These are phyloP conservation scores for Solanum boliviense DNA, from an alignment of 257 asterid species.

Conservation along the genomic window DNA sequence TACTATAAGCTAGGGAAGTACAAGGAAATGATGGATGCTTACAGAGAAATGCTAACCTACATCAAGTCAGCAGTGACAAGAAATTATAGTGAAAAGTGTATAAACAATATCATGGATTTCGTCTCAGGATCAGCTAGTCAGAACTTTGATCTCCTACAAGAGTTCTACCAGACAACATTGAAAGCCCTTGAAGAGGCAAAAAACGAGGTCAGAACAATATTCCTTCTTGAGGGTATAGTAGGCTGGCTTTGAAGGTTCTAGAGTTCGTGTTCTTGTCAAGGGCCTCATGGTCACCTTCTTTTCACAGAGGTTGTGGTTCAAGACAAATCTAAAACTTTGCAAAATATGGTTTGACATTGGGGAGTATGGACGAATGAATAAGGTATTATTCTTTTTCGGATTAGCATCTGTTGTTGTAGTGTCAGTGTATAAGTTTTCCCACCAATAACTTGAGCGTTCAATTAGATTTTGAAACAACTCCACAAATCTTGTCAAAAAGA, in stretches of 20 bases:
- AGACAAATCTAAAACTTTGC: conserved; percentile 95
- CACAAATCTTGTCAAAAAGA: conserved; percentile 95
- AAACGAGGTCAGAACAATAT: conserved; percentile 58
- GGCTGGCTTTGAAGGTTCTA: not conserved
- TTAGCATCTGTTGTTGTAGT: not conserved
- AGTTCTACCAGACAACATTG: conserved; percentile 89
- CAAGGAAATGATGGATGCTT: conserved; percentile 95
- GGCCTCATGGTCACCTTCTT: not conserved
- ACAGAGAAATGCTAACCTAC: conserved; percentile 87
- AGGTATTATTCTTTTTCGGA: conserved; percentile 32
- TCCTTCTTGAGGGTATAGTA: not conserved
- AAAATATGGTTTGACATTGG: conserved; percentile 97
- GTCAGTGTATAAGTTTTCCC: not conserved
- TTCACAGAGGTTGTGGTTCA: conserved; percentile 90
- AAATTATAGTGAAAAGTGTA: conserved; percentile 94
- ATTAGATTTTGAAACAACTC: conserved; percentile 91
- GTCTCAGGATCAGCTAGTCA: conserved; percentile 94
- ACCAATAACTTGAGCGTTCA: not conserved
- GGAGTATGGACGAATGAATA: conserved; percentile 89
- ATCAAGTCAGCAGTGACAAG: conserved; percentile 94
- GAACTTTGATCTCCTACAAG: conserved; percentile 77
- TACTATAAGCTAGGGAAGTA: conserved; percentile 84
- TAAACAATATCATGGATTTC: conserved; percentile 94
- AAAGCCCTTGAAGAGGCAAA: conserved; percentile 97
- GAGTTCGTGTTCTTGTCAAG: not conserved